These are phyloP conservation scores for Aureobasidium mangrovei DNA, from an alignment of 2,329 filamentous ascomycete species.

Conservation along the genomic window DNA sequence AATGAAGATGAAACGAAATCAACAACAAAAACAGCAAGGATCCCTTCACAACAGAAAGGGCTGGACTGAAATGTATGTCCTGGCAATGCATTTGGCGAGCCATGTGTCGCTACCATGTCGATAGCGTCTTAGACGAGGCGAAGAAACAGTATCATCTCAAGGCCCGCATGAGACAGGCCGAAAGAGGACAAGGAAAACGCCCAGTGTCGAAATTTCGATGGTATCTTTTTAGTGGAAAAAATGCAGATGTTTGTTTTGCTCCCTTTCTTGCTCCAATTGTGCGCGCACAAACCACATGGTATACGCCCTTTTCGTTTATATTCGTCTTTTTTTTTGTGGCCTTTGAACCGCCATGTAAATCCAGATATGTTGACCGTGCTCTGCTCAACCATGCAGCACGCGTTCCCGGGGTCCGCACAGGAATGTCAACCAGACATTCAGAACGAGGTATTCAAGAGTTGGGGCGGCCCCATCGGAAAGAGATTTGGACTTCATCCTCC, in stretches of 20 bases:
- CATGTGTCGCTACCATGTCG: too few relatives aligned
- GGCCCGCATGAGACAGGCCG: too few relatives aligned
- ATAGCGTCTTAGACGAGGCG: too few relatives aligned
- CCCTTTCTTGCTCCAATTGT: not conserved
- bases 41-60: too few relatives aligned
- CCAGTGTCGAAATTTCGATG: not conserved
- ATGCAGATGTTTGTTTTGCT: slow-evolving; percentile 9
- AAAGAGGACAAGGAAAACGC: slow-evolving; percentile 1
- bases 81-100: too few relatives aligned
- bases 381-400: not conserved
- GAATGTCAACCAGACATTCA: not conserved
- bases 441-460: not conserved
- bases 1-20: slow-evolving; percentile 5
- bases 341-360: slow-evolving; percentile 6
- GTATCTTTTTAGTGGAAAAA: slow-evolving; percentile 7
- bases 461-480: not conserved
- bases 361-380: slow-evolving; percentile 9
- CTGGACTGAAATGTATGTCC: too few relatives aligned
- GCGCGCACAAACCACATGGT: slow-evolving; percentile 4
- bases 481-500: slow-evolving; percentile 26
- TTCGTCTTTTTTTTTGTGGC: slow-evolving; percentile 9
- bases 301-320: slow-evolving; percentile 6
- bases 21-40: not conserved
- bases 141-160: too few relatives aligned
- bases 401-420: not conserved